phyloP scores from a whole-genome alignment of 257 asterid species.

The Solanum verrucosum region DNA sequence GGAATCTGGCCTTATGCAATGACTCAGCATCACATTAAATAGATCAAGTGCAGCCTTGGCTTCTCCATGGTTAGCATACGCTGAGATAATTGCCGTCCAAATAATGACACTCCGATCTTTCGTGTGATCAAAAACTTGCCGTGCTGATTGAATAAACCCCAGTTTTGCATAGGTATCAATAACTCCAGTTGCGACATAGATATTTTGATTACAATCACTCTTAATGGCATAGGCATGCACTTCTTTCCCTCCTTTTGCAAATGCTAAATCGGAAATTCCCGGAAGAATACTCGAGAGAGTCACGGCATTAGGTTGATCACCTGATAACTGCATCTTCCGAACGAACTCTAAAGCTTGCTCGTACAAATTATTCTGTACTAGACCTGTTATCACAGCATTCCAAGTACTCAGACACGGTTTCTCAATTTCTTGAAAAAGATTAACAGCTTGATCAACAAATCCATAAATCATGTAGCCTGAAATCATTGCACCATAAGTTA shows the following conservation, averaged over 20 bases:
- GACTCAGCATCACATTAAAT: slow-evolving; percentile 46
- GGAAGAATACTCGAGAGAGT: slow-evolving; percentile 79
- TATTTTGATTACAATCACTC: slow-evolving; percentile 34
- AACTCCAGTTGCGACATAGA: slow-evolving; percentile 58
- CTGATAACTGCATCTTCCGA: slow-evolving; percentile 46
- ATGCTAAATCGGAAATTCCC: slow-evolving; percentile 42
- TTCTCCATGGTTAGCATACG: slow-evolving; percentile 75
- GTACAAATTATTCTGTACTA: slow-evolving; percentile 51
- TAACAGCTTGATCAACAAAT: slow-evolving; percentile 51
- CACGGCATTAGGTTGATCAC: slow-evolving; percentile 47
- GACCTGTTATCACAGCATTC: slow-evolving; percentile 81
- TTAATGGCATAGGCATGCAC: slow-evolving; percentile 63
- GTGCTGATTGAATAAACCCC: slow-evolving; percentile 60
- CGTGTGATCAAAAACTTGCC: slow-evolving; percentile 38
- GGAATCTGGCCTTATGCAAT: slow-evolving; percentile 48
- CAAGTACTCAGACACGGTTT: slow-evolving; percentile 59
- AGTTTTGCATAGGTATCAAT: slow-evolving; percentile 70
- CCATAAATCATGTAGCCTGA: slow-evolving; percentile 84
- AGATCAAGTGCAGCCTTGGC: slow-evolving; percentile 45
- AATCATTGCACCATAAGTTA: slow-evolving; percentile 66
- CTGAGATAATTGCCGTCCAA: slow-evolving; percentile 86
- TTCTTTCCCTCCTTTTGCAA: slow-evolving; percentile 59
- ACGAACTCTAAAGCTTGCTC: slow-evolving; percentile 40
- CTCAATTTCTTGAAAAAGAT: slow-evolving; percentile 36
- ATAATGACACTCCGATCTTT: slow-evolving; percentile 50